Conservation (phyloP, 1,139 yeast genomes). For the Magnusiomyces ingens region DNA sequence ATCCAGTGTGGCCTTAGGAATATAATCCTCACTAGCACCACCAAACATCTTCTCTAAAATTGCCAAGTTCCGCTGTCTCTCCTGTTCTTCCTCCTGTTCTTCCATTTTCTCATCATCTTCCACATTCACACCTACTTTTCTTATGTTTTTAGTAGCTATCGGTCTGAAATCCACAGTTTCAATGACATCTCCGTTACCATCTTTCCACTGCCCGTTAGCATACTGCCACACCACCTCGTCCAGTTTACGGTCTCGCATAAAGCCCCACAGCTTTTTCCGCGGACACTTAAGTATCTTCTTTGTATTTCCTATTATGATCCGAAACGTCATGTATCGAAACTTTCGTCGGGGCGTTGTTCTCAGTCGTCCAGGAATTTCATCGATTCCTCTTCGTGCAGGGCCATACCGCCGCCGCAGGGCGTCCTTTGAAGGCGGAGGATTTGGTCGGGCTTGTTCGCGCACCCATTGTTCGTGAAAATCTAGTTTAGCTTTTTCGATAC, state of each 20-base stretch:
- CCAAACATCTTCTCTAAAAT: slow-evolving; percentile 23
- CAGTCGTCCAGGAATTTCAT: slow-evolving; percentile 56
- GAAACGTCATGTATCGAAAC: slow-evolving; percentile 51
- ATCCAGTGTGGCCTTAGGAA: slow-evolving; percentile 26
- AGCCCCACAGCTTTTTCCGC: slow-evolving; percentile 86
- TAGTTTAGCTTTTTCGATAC: slow-evolving; percentile 45
- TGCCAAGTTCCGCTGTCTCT: slow-evolving; percentile 22
- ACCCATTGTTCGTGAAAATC: slow-evolving; percentile 42
- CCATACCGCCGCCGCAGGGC: slow-evolving; percentile 39
- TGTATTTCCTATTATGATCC: slow-evolving; percentile 54
- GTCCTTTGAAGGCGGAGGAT: slow-evolving; percentile 34
- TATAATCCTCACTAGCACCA: slow-evolving; percentile 23
- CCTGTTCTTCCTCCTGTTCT: slow-evolving; percentile 20
- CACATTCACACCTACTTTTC: slow-evolving; percentile 18
- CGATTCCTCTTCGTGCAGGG: slow-evolving; percentile 39
- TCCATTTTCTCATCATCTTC: slow-evolving; percentile 13
- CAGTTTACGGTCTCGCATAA: slow-evolving; percentile 55
- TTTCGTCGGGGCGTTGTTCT: slow-evolving; percentile 50
- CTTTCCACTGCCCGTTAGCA: slow-evolving; percentile 67
- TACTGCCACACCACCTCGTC: slow-evolving; percentile 60
- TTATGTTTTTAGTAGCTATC: background rate
- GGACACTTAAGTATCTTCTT: slow-evolving; percentile 51
- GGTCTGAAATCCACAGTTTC: slow-evolving; percentile 38
- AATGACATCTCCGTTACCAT: slow-evolving; percentile 73
- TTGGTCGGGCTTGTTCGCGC: slow-evolving; percentile 33